Evolutionary conservation across 192 early-diverging fungal species (phyloP).

Genomic region (Coemansia aciculifera): DNA sequence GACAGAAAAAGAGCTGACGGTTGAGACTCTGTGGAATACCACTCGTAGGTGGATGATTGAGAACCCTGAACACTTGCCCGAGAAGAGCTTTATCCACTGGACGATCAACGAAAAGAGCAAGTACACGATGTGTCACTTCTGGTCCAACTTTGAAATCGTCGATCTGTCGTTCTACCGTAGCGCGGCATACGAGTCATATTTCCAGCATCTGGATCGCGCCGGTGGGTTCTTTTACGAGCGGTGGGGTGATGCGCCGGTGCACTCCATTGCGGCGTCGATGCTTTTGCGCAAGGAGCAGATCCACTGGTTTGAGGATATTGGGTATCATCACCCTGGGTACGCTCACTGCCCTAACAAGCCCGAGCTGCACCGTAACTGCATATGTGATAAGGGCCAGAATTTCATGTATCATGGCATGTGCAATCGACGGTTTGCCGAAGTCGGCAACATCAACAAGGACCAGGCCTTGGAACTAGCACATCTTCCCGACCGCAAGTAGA

Average conservation of each 20-base stretch:
- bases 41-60: conserved; percentile 55
- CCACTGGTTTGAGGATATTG: conserved; percentile 74
- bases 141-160: conserved; percentile 84
- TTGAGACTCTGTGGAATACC: conserved; percentile 56
- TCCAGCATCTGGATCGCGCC: conserved; percentile 65
- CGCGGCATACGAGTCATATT: conserved; percentile 65
- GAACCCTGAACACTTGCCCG: conserved; percentile 56
- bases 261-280: conserved; percentile 65
- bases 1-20: conserved; percentile 55
- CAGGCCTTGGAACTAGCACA: conserved; percentile 30
- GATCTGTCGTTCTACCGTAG: conserved; percentile 69
- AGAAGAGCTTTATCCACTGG: conserved; percentile 59
- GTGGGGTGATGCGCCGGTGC: conserved; percentile 68
- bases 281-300: conserved; percentile 63
- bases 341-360: conserved; percentile 67
- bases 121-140: conserved; percentile 68
- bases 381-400: conserved; percentile 12
- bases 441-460: conserved; percentile 31
- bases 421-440: conserved; percentile 26
- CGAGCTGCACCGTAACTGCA: conserved; percentile 31
- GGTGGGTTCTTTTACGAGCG: conserved; percentile 89
- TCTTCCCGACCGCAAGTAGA: conserved; percentile 23
- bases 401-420: conserved; percentile 41
- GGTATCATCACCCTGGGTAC: conserved; percentile 62
- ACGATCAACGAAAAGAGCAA: conserved; percentile 36